Conservation (phyloP, 192 early-diverging fungal species). For the Coemansia sp. region DNA sequence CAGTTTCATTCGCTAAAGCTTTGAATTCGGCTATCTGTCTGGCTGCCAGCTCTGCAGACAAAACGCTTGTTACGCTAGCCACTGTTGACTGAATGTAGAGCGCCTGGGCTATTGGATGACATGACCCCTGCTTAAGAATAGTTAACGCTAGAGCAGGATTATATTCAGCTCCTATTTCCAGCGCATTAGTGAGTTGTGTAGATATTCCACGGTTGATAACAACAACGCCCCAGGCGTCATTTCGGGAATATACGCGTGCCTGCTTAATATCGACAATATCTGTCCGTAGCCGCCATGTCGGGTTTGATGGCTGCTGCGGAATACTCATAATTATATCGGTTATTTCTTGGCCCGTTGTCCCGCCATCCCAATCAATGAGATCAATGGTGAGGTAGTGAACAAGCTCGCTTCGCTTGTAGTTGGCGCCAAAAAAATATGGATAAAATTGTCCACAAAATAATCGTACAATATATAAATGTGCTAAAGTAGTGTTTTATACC, state of each 20-base stretch:
- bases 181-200: background rate
- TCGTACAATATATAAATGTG: background rate
- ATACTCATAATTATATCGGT: background rate
- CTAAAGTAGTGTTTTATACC: background rate
- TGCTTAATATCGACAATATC: background rate
- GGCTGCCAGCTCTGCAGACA: background rate
- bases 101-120: background rate
- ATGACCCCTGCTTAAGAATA: background rate
- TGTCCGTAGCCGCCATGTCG: background rate
- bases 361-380: background rate
- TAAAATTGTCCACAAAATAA: background rate
- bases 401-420: background rate
- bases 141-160: background rate
- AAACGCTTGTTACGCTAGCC: background rate
- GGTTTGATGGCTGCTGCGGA: background rate
- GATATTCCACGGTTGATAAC: background rate
- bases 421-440: background rate
- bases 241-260: background rate
- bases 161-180: background rate
- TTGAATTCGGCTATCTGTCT: constrained; percentile 1
- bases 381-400: background rate
- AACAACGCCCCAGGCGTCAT: background rate
- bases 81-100: constrained; percentile 1
- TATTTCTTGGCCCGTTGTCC: background rate
- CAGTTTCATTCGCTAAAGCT: background rate